These are phyloP conservation scores for Xylaria acuta DNA, from an alignment of 495 filamentous ascomycete species.

Conservation along the genomic window DNA sequence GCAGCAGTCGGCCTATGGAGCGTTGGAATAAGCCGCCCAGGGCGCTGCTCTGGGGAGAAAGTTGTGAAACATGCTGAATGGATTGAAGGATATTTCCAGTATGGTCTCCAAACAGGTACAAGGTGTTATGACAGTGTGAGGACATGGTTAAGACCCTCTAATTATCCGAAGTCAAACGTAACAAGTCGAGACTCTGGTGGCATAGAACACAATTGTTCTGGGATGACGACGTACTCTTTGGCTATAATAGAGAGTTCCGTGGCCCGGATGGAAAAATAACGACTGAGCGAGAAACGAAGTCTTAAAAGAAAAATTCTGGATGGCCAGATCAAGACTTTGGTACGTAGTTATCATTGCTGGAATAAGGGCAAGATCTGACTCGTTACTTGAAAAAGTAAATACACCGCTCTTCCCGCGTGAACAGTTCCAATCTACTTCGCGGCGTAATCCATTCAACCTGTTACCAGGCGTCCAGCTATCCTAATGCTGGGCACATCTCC, in stretches of 20 bases:
- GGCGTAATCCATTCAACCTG: too few species aligned
- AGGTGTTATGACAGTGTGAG: background rate
- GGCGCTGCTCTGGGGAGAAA: background rate
- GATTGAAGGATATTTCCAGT: background rate
- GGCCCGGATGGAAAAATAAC: background rate
- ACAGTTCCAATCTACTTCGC: too few species aligned
- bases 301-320: background rate
- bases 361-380: background rate
- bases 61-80: background rate
- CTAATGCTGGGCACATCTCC: too few species aligned
- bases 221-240: background rate
- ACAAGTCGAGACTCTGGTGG: too few species aligned
- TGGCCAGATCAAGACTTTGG: background rate
- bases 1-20: background rate
- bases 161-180: too few species aligned
- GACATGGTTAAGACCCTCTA: background rate
- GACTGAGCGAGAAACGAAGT: background rate
- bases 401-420: background rate
- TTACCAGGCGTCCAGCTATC: too few species aligned
- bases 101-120: constrained; percentile 1
- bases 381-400: background rate
- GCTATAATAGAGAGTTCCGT: background rate
- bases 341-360: background rate
- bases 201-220: too few species aligned
- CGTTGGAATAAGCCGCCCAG: background rate